Base-by-base conservation (phyloP, 2,329 filamentous ascomycete species). In the Penicillium sp. region DNA sequence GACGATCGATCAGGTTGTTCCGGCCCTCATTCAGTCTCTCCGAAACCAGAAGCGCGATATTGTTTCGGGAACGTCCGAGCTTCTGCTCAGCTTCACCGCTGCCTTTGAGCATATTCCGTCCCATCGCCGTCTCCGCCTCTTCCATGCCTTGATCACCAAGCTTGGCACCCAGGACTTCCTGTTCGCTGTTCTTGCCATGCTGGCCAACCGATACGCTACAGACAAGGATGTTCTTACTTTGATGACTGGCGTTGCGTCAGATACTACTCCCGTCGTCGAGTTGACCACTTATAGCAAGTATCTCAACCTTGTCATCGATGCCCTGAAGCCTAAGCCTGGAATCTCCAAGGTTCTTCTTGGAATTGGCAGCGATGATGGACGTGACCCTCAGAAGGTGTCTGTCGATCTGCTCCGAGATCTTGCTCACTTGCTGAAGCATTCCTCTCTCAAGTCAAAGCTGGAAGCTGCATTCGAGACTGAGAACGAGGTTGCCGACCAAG, bases 101-200 rank as follows among this genome's bases (percentile, higher is more conserved):
- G 95, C 96, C 0, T 99, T 96, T 75, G 93, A 97, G 73, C 95
- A 99, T 73, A 93, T 99, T 63, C 95, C 95, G 5, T 85, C 89
- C 8, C 93, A 97, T 75, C 86, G 95, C 58, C 87, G 92, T 65
- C 86, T 91, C 34, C 88, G 88, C 42, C 81, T 99, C 6, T 99
- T 97, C 76, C 84, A 90, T 55, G 91, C 94, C 53, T 82, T 99
- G 17, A 88, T 95, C 22, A 87, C 91, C 68, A 96, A 93, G 11
- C 82, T 99, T 3, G 94, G 94, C 2, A 84, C 92, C 0, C 84
- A 90, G 54, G 93, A 98, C 62, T 96, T 96, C 69, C 81, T 98
- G 25, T 96, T 92, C 68, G 92, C 92, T 5, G 84, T 99, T 14
- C 78, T 96, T 51, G 90, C 91, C 58, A 93, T 98, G 85, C 85